These are phyloP conservation scores for Grigorovia transvaalensis DNA, from an alignment of 805 yeast species.

Conservation along the genomic window DNA sequence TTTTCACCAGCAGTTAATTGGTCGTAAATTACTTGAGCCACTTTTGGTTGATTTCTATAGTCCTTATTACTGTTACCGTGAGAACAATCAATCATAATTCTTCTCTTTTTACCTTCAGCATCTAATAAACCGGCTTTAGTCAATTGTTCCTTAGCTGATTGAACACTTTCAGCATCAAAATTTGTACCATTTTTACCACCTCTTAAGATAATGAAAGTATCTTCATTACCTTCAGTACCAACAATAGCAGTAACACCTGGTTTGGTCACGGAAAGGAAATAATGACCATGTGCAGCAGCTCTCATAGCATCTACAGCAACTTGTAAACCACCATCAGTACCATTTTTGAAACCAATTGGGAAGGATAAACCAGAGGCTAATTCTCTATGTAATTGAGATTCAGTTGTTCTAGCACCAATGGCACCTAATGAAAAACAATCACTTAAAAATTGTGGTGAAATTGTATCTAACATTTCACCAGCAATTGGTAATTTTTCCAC, in stretches of 20 bases:
- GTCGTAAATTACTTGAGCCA: slow-evolving; percentile 63
- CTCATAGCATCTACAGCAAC: slow-evolving; percentile 92
- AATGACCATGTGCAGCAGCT: slow-evolving; percentile 89
- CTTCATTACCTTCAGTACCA: slow-evolving; percentile 87
- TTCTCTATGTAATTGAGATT: slow-evolving; percentile 94
- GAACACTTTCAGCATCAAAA: slow-evolving; percentile 67
- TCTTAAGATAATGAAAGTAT: slow-evolving; percentile 83
- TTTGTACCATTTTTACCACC: slow-evolving; percentile 95
- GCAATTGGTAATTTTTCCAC: slow-evolving; percentile 87
- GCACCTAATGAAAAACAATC: slow-evolving; percentile 95
- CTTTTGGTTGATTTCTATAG: slow-evolving; percentile 87
- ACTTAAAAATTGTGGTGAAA: slow-evolving; percentile 89
- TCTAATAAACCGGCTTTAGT: slow-evolving; percentile 39
- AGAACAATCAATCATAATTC: slow-evolving; percentile 89
- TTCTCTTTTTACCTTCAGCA: slow-evolving; percentile 41
- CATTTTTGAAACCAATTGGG: slow-evolving; percentile 98
- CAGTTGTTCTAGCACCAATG: slow-evolving; percentile 98
- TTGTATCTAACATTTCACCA: slow-evolving; percentile 95
- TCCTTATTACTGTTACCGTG: slow-evolving; percentile 93
- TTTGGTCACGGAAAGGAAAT: slow-evolving; percentile 88
- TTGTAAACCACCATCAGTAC: slow-evolving; percentile 91
- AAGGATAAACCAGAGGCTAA: slow-evolving; percentile 92
- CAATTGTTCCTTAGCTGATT: slow-evolving; percentile 52
- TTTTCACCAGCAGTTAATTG: slow-evolving; percentile 70
- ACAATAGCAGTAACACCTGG: slow-evolving; percentile 95